Evolutionary conservation across 352 stramenopile species (phyloP), one percentile per base, ranked within the genome.

Genomic region (Phytophthora cajani): DNA sequence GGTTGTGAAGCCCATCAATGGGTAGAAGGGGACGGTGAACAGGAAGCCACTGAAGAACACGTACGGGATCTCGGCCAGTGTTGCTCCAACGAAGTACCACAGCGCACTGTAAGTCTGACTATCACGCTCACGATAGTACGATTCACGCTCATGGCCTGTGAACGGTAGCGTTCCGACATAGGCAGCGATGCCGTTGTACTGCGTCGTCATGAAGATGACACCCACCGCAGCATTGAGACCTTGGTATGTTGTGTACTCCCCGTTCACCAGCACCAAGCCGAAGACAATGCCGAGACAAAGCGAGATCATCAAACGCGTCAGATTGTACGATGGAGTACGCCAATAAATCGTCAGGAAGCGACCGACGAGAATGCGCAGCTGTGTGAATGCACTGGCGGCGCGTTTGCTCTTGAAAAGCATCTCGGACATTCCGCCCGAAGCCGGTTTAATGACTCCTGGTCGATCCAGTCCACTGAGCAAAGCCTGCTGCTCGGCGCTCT

Each of bases 171-270:
- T 75, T 0, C 72, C 85, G 14, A 92, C 74, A 25, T 92, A 84
- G n/a, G 77, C 75, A 17, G 85, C 81, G 40, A 91, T 71, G 25
- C 78, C 74, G n/a, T 90, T 77, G 62, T 97, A 97, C 60, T 89
- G 51, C 2, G 89, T 83, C 0, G 81, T 78, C 10, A 88, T 74
- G 70, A 94, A 97, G 23, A 95, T 83, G 1, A 93, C 73, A 5
- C 81, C 80, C 10, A 95, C 71, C 2, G 55, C 56, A 6, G 62
- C 58, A 32, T 78, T 71, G 1, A 85, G 42, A 44, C 76, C 74
- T 6, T 69, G 52, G 19, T 65, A 78, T 11, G 74, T 66, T 2
- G 49, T 70, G 50, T 69, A 62, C 2, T 71, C 42, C 3, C 75
- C 25, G 23, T 70, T 54, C 12, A 77, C 16, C 7, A 75, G 66